Evolutionary conservation across 495 filamentous ascomycete genomes (phyloP).

Genomic region (Platismatia glauca): DNA sequence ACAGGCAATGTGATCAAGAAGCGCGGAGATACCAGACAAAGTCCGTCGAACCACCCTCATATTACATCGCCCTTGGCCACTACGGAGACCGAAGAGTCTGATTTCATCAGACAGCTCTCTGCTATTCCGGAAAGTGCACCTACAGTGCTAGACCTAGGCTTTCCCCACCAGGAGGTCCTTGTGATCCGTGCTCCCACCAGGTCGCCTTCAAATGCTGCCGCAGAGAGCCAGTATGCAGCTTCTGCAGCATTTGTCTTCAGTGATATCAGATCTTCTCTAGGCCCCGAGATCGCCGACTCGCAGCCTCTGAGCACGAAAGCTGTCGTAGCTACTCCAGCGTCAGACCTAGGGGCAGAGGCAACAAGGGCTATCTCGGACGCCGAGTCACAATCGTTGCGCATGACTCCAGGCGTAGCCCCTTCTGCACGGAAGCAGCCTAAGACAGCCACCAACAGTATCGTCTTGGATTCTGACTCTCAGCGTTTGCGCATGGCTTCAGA

Average conservation of each 20-base stretch:
- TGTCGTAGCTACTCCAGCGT: background rate
- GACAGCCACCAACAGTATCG: background rate
- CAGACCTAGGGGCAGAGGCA: background rate
- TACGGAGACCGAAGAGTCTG: background rate
- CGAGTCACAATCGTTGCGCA: background rate
- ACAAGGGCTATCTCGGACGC: background rate
- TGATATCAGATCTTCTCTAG: background rate
- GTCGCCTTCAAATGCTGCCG: background rate
- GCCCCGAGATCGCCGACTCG: conserved; percentile 16
- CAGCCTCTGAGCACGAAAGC: conserved; percentile 3
- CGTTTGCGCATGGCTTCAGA: background rate
- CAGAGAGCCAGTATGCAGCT: background rate
- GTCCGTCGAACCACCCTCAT: background rate
- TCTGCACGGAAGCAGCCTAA: background rate
- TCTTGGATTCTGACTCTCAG: background rate
- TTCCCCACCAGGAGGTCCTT: background rate
- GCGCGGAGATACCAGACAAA: background rate
- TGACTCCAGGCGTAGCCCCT: background rate
- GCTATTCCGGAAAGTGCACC: background rate
- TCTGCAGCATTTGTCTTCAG: background rate
- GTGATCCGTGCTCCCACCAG: background rate
- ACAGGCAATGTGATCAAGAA: background rate
- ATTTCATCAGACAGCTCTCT: background rate
- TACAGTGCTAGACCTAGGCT: background rate
- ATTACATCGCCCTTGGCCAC: background rate